These are phyloP conservation scores for Coemansia aciculifera DNA, from an alignment of 192 early-diverging fungal genomes.

Conservation along the genomic window DNA sequence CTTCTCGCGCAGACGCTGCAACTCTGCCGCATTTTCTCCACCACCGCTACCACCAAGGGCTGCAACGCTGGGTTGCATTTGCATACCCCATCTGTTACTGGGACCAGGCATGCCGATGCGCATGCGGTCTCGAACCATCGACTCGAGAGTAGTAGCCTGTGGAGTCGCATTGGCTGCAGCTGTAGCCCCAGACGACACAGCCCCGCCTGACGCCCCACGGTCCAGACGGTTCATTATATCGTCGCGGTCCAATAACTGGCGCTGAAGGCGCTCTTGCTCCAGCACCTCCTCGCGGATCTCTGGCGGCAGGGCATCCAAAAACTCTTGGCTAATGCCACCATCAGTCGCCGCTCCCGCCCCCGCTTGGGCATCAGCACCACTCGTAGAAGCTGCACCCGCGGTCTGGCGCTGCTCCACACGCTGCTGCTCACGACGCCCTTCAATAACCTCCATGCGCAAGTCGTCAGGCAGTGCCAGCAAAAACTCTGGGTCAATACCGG, in stretches of 20 bases:
- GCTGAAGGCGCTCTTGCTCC: constrained; percentile 68
- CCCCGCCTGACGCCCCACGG: constrained; percentile 2
- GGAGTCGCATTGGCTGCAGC: not conserved
- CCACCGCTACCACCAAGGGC: not conserved
- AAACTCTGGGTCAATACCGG: constrained; percentile 93
- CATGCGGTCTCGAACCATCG: constrained; percentile 30
- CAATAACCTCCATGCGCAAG: constrained; percentile 87
- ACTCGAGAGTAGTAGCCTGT: constrained; percentile 16
- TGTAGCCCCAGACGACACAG: constrained; percentile 8
- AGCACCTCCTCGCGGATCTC: constrained; percentile 90
- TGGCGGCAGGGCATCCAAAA: constrained; percentile 86
- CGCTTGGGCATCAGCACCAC: not conserved
- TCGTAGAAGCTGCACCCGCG: constrained; percentile 2
- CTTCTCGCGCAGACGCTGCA: constrained; percentile 34
- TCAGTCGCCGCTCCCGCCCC: constrained; percentile 12
- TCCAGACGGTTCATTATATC: constrained; percentile 41
- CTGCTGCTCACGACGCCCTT: constrained; percentile 71
- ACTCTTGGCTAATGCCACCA: constrained; percentile 70
- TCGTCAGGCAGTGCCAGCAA: constrained; percentile 94
- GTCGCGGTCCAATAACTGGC: constrained; percentile 64
- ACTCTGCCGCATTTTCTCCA: constrained; percentile 12
- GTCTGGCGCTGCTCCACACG: constrained; percentile 25
- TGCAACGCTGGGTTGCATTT: not conserved
- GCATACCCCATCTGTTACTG: constrained; percentile 7
- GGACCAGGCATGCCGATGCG: constrained; percentile 19